Evolutionary conservation across 2,329 filamentous ascomycete species (phyloP), one percentile per base, ranked within the genome.

Genomic region (Penicillium brevicompactum): DNA sequence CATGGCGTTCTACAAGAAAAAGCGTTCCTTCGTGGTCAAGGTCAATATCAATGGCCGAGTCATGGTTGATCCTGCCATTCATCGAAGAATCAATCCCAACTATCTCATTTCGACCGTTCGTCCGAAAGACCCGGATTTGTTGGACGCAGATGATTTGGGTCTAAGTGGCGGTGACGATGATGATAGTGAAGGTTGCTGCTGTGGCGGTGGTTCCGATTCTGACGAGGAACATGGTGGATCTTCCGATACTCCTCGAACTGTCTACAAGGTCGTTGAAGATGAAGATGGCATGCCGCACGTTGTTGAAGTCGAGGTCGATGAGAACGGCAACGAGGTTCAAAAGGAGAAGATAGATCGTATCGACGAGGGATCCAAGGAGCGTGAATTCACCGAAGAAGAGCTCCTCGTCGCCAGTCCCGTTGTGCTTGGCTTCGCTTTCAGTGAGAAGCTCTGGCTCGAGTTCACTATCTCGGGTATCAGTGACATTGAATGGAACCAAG

Each of bases 361-460:
- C 18, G 72, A 76, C 2, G 60, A 62, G 41, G 67, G 65, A 14
- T 70, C 70, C 4, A 65, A 68, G 30, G 63, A 75, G 38, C 81
- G 81, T 1, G 78, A 83, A 18, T 92, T 94, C 70, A 89, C 83
- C 0, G 90, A 94, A 46, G 91, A 95, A 58, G 90, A 96, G 63
- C 87, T 94, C 22, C 78, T 96, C 5, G 87, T 95, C 46, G 87
- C 91, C 2, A 93, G 90, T 2, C 89, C 92, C 0, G 87, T 95
- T 0, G 90, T 96, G 0, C 82, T 95, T 1, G 92, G 92, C 0
- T 96, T 96, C 65, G 85, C 90, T 1, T 95, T 96, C 70, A 86
- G 85, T 1, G 91, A 96, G 74, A 96, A 96, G 75, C 80, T 91
- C 9, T 97, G 92, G 92, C 82, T 96, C 0, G 91, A 96, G 70